Evolutionary conservation across 768 basidiomycete species (phyloP), one percentile per base, ranked within the genome.

Genomic region (Tubosaeta sp.): DNA sequence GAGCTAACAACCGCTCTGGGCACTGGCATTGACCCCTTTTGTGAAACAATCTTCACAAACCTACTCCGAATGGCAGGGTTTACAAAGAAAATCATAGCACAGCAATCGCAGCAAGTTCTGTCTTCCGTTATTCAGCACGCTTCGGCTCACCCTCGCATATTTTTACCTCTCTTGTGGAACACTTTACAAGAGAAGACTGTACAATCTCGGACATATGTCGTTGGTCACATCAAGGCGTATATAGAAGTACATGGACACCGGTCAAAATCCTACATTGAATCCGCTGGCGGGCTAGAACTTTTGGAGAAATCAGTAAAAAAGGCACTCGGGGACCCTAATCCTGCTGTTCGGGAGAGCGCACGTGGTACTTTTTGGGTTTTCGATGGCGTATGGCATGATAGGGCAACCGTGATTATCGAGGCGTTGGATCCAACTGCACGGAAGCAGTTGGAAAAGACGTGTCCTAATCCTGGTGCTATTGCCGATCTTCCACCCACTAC

Each of bases 11-110:
- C 70, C 27, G 72, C 81, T 14, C 79, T 98, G 27, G 83, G 83
- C 40, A 59, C 79, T 10, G 67, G 76, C 14, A 71, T 97, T 41
- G 94, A 98, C 64, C 84, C 84, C 0, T 81, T 87, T 60, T 86
- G 85, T 62, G 96, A 98, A 44, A 66, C 75, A 2, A 62, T 96
- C 3, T 74, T 92, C 52, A 78, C 79, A n/a, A 80, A 86, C 60
- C 78, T 94, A 12, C 74, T 94, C 36, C 84, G 83, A 55, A 87
- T 98, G 89, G 83, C 89, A 25, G 84, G 83, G 8, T 84, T 90
- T 48, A 97, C 94, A 29, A 99, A 99, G 71, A 95, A 94, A 67
- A 84, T 97, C 43, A 80, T 83, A 21, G 91, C 88, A 4, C 85
- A 91, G 49, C 86, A 86, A 52, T 90, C 94, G 1, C 96, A 97